Evolutionary conservation across 257 asterid genomes (phyloP), one percentile per base, ranked within the genome.

Genomic region (Nemophila menziesii): DNA sequence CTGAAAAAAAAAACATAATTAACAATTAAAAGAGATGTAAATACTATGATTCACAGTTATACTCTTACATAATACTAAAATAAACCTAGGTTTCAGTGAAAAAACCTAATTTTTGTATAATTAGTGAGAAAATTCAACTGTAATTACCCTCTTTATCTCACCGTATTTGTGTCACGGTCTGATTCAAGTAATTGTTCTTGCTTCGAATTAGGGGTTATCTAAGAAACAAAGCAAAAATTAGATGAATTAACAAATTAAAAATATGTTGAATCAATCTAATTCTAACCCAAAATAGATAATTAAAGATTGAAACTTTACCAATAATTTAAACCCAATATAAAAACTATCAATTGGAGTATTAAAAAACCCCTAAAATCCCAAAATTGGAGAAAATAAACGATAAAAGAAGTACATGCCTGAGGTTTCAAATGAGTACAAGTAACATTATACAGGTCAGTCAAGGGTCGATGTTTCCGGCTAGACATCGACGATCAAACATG

Each of bases 1-100:
- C 89, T 81, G 48, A 69, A 41, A n/a, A n/a, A n/a, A n/a, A n/a
- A 61, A 56, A 13, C 36, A 29, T 29, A 7, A 29, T 2, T 10
- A 29, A 10, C 36, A 29, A 7, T 29, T 5, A 29, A 29, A 3
- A 7, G 36, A 13, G 36, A 2, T 5, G 36, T 7, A 2, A 29
- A 24, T 24, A 4, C 33, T 9, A 24, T 24, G 33, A 9, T 24
- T 24, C 33, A n/a, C 33, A 4, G 33, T 4, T 24, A 24, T 24
- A 24, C 33, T 24, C 4, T 24, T 24, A 24, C 9, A 9, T 4
- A 9, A 24, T 24, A 9, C 33, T 24, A 24, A 24, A 24, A 9
- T 9, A 24, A 4, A 24, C 33, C 33, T 24, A 24, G 9, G 33
- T 24, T 9, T 24, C 33, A 24, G 4, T 24, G 33, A 4, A 4